Conservation (phyloP, 1,139 yeast genomes). For the Lodderomyces margitis region DNA sequence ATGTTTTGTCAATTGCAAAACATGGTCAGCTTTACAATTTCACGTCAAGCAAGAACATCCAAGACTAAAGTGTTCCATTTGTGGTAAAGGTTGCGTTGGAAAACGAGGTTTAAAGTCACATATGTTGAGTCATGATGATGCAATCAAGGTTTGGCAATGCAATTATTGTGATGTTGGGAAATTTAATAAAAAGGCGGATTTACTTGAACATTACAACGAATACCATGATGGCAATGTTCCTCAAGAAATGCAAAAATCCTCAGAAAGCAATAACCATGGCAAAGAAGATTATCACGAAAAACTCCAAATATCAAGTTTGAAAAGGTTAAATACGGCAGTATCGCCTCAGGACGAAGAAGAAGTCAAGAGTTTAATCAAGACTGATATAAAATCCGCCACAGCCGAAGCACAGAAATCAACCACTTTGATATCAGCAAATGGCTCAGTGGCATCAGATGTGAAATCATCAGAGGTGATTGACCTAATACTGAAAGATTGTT, state of each 20-base stretch:
- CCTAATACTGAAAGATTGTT: conserved; percentile 35
- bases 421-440: conserved; percentile 22
- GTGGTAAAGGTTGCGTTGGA: conserved; percentile 77
- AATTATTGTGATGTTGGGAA: conserved; percentile 41
- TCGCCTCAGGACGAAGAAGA: conserved; percentile 7
- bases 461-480: conserved; percentile 25
- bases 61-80: conserved; percentile 58
- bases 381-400: conserved; percentile 16
- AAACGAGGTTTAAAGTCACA: conserved; percentile 69
- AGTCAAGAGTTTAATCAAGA: conserved; percentile 14
- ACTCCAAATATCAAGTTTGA: conserved; percentile 4
- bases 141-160: conserved; percentile 65
- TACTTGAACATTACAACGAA: conserved; percentile 42
- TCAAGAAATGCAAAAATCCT: conserved; percentile 21
- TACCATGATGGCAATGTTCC: conserved; percentile 45
- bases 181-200: conserved; percentile 35
- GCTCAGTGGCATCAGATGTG: conserved; percentile 13
- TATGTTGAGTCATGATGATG: conserved; percentile 56
- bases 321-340: neutral
- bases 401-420: conserved; percentile 26
- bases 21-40: conserved; percentile 74
- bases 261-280: conserved; percentile 18
- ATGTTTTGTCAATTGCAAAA: conserved; percentile 60
- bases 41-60: conserved; percentile 79
- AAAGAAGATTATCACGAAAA: conserved; percentile 12